phyloP scores from a whole-genome alignment of 441 rosid species.

The Brassica balearica region DNA sequence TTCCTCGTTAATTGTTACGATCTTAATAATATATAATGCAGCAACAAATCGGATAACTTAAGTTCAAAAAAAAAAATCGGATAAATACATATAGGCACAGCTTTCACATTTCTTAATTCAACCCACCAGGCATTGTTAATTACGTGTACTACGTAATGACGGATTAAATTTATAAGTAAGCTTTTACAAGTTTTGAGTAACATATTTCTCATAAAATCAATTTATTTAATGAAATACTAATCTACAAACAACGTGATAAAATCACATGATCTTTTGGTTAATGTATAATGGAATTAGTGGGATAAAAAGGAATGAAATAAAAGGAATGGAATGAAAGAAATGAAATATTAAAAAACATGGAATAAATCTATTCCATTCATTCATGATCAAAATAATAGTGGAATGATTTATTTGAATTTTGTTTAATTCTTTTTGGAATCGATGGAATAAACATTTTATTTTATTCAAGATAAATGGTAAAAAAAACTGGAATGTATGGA shows the following conservation, averaged over 20 bases:
- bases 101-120: neutral
- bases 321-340: too few relatives aligned
- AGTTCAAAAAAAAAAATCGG: too few relatives aligned
- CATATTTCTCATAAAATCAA: neutral
- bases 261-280: neutral
- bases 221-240: neutral
- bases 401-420: too few relatives aligned
- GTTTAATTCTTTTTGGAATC: too few relatives aligned
- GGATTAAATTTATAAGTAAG: neutral
- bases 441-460: too few relatives aligned
- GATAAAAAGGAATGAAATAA: too few relatives aligned
- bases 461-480: too few relatives aligned
- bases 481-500: too few relatives aligned
- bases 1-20: neutral
- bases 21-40: neutral
- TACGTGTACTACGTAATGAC: neutral
- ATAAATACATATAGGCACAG: neutral
- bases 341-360: too few relatives aligned
- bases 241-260: neutral
- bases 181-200: neutral
- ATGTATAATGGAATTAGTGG: too few relatives aligned
- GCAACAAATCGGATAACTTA: neutral
- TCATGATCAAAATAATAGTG: too few relatives aligned
- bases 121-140: neutral
- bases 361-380: too few relatives aligned